Base-by-base conservation (phyloP, 2,329 filamentous ascomycete species). In the Pezicula radicicola region DNA sequence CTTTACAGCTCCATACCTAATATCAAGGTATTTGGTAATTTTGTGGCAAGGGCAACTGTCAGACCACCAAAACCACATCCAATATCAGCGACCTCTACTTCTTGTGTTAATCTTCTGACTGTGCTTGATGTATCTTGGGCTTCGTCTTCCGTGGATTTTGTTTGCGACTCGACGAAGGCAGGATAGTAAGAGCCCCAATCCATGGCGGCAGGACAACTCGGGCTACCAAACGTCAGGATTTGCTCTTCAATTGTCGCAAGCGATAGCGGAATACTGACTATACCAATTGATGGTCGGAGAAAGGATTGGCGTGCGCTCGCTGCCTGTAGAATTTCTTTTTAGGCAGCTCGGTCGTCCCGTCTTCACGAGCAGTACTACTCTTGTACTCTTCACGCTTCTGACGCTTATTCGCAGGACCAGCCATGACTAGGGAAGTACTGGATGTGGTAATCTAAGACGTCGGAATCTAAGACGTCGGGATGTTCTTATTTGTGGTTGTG, bases 281-380 rank as follows among this genome's bases (percentile, higher is more conserved):
- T 64, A 80, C 79, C 67, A 99, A 77, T 52, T 83, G 77, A 75
- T 99, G 94, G 66, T 99, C 94, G 3, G 93, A 97, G 73, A 99
- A 99, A 6, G 93, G 92, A 74, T 99, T 99, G 57, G 94, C 94
- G 74, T 99, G 94, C 36, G 94, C 94, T 70, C 94, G 83, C 72
- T 99, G 94, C 51, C 94, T 84, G 70, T 96, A 99, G 74, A 94
- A 96, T 75, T 89, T 93, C 78, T 99, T 99, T 72, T 90, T 87
- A 9, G 94, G 94, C 63, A 97, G 73, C 63, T 66, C 62, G 28
- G 58, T 60, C 16, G 55, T 59, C 19, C 71, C 75, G 65, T 80
- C 75, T 56, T 80, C 73, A 36, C 72, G 71, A 48, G 77, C 76
- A 49, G 75, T 72, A 50, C 77, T 72, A 50, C 77, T 77, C 61